Evolutionary conservation across 2,329 filamentous ascomycete genomes (phyloP).

Genomic region (Hymenoscyphus fructigenus): DNA sequence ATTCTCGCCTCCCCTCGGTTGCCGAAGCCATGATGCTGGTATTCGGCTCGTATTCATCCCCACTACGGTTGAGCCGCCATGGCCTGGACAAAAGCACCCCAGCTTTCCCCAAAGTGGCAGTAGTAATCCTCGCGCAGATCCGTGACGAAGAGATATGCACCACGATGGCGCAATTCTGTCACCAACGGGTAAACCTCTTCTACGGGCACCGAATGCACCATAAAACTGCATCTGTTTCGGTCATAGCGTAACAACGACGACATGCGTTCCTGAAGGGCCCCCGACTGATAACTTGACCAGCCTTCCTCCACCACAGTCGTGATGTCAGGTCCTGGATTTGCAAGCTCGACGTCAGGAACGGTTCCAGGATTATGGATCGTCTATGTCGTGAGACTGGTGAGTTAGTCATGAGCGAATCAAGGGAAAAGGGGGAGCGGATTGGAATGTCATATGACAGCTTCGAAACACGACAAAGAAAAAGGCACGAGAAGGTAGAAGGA

Average conservation of each 20-base stretch:
- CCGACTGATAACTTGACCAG: slow-evolving; percentile 5
- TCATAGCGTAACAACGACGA: slow-evolving; percentile 9
- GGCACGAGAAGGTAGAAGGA: neutral
- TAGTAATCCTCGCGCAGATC: slow-evolving; percentile 13
- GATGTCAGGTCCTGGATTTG: slow-evolving; percentile 16
- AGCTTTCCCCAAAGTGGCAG: slow-evolving; percentile 10
- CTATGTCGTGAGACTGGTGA: slow-evolving; percentile 4
- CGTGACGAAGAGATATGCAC: slow-evolving; percentile 11
- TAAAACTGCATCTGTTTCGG: slow-evolving; percentile 2
- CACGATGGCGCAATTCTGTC: neutral
- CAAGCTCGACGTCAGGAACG: slow-evolving; percentile 14
- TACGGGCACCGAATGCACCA: slow-evolving; percentile 8
- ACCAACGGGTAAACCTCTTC: neutral
- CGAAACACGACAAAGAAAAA: neutral
- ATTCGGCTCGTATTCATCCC: neutral
- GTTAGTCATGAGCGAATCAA: neutral
- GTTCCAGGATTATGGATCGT: slow-evolving; percentile 22
- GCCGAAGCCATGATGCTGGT: slow-evolving; percentile 1
- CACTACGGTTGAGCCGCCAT: slow-evolving; percentile 4
- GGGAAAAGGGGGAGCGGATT: neutral
- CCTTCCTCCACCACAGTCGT: slow-evolving; percentile 19
- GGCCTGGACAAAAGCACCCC: slow-evolving; percentile 5
- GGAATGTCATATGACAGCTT: neutral
- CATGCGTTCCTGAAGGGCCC: slow-evolving; percentile 5
- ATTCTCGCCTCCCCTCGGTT: neutral